phyloP scores from a whole-genome alignment of 768 basidiomycete species.

The Hypsizygus marmoreus region DNA sequence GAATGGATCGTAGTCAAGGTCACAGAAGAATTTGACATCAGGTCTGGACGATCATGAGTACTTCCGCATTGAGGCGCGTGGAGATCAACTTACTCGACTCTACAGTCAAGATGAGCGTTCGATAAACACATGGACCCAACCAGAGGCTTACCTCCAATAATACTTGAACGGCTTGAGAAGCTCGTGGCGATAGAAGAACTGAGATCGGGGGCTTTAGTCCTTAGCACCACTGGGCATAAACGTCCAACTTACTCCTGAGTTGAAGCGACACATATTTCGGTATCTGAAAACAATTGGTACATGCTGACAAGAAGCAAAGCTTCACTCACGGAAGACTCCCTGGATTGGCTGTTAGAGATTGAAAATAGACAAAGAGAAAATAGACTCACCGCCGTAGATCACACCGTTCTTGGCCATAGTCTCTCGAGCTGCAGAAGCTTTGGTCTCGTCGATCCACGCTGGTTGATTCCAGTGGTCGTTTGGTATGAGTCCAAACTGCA shows the following conservation, averaged over 20 bases:
- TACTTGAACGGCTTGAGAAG: slow-evolving; percentile 79
- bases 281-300: slow-evolving; percentile 44
- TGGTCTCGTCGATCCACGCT: slow-evolving; percentile 74
- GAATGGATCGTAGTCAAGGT: slow-evolving; percentile 88
- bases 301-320: not conserved
- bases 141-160: slow-evolving; percentile 80
- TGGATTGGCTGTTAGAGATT: slow-evolving; percentile 27
- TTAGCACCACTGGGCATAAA: slow-evolving; percentile 1
- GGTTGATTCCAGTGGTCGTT: slow-evolving; percentile 82
- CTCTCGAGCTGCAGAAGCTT: slow-evolving; percentile 61
- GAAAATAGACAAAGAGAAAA: slow-evolving; percentile 1
- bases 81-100: slow-evolving; percentile 45
- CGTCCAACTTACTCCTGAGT: slow-evolving; percentile 75
- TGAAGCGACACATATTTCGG: slow-evolving; percentile 97
- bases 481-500: slow-evolving; percentile 80
- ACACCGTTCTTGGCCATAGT: slow-evolving; percentile 70
- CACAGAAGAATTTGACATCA: slow-evolving; percentile 85
- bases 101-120: slow-evolving; percentile 13
- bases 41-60: slow-evolving; percentile 49
- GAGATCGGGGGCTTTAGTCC: too few relatives aligned
- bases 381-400: slow-evolving; percentile 61
- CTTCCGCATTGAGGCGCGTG: slow-evolving; percentile 2
- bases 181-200: slow-evolving; percentile 90
- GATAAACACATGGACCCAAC: not conserved
- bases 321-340: slow-evolving; percentile 73